Base-by-base conservation (phyloP, 2,329 filamentous ascomycete genomes). In the Botryosphaeria dothidea region DNA sequence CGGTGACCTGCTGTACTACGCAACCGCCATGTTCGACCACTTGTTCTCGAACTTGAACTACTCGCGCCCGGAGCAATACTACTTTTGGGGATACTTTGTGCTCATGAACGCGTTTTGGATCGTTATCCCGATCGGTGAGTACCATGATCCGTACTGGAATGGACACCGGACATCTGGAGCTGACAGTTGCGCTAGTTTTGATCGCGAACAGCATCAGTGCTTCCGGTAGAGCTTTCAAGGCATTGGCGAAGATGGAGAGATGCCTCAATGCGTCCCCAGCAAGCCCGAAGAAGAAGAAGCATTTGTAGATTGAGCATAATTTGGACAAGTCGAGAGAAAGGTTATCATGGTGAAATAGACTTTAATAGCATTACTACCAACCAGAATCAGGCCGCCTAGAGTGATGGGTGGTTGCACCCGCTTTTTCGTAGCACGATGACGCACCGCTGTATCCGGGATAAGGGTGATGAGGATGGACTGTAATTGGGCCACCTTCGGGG, bases 81-180 rank as follows among this genome's bases (percentile, higher is more conserved):
- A 89, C 74, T 89, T 86, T 74, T 90, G 86, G 86, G 79, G 84
- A 45, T 90, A 90, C 74, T 90, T 87, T 73, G 83, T 89, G 65
- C 76, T 86, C 34, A 88, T 89, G 86, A 90, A 90, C 71, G 82
- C 83, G 60, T 85, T 89, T 73, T 90, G 87, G 87, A 88, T 89
- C 63, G 78, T 88, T 34, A 83, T 89, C 62, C 87, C 87, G 5
- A 76, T 75, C 21, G 76, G 85, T 86, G 74, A 79, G 84, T 81
- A 8, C 49, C 38, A 15, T 29, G 23, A 15, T 19, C 21, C 41
- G 21, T 3, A 57, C 19, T 17, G 17, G 9, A 34, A 34, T 25
- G 19, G n/a, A 21, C 41, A 11, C 48, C n/a, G 36, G 25, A 45
- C 25, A 48, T 21, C 19, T n/a, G 17, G 19, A 34, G 38, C 66